Conservation (phyloP, 805 yeast species). For the Ogataea trehaloabstinens region DNA sequence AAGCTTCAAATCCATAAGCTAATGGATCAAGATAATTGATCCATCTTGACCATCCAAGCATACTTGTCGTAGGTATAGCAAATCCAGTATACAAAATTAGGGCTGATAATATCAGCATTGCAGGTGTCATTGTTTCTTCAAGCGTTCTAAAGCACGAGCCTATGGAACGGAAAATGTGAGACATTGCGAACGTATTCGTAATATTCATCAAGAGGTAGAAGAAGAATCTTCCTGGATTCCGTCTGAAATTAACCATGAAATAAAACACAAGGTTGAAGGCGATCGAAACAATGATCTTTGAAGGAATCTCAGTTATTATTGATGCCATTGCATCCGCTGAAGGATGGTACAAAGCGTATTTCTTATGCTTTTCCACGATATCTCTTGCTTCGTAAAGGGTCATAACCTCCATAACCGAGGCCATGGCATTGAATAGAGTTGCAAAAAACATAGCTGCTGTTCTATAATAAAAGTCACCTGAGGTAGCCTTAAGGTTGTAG, state of each 20-base stretch:
- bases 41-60: conserved; percentile 65
- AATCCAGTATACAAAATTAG: conserved; percentile 58
- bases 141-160: conserved; percentile 48
- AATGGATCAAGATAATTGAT: conserved; percentile 47
- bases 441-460: conserved; percentile 68
- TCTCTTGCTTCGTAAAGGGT: conserved; percentile 52
- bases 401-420: conserved; percentile 58
- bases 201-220: conserved; percentile 44
- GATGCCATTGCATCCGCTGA: conserved; percentile 59
- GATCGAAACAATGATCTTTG: conserved; percentile 41
- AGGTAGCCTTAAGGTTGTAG: conserved; percentile 41
- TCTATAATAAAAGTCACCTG: conserved; percentile 50
- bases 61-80: conserved; percentile 52
- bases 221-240: conserved; percentile 53
- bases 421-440: conserved; percentile 58
- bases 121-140: conserved; percentile 56
- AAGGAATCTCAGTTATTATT: conserved; percentile 52
- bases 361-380: conserved; percentile 56
- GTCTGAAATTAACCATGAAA: conserved; percentile 50
- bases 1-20: conserved; percentile 47
- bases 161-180: conserved; percentile 50
- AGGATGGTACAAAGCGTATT: conserved; percentile 55
- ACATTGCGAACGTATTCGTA: conserved; percentile 46
- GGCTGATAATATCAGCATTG: conserved; percentile 46
- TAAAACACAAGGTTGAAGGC: conserved; percentile 48